A percentile compares a stretch with the other conserved stretches of the same genome.
Evolutionary conservation across 805 yeast genomes (phyloP).

Genomic region (Jamesozyma piceae): DNA sequence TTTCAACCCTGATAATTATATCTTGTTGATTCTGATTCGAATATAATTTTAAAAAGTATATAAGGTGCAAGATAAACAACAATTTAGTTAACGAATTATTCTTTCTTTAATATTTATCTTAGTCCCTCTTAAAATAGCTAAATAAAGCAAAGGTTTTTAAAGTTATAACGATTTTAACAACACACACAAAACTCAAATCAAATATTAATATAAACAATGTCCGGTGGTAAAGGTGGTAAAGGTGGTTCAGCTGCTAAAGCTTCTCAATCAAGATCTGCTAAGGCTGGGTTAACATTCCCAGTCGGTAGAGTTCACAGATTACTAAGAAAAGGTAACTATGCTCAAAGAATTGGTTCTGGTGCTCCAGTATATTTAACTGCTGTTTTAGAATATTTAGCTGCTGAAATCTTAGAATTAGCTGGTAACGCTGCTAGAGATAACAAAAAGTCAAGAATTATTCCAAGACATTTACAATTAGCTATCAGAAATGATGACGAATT

Average conservation of each 20-base stretch:
- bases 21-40: no score
- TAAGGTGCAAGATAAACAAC: neutral
- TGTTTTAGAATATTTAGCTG: constrained; percentile 92
- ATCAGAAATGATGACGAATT: constrained; percentile 98
- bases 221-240: constrained; percentile 72
- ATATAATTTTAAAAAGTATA: neutral
- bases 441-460: constrained; percentile 97
- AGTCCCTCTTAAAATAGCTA: neutral
- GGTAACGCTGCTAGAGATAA: constrained; percentile 99
- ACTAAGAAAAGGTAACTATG: constrained; percentile 93
- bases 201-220: constrained; percentile 42
- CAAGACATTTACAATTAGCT: constrained; percentile 97
- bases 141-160: neutral
- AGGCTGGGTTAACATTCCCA: constrained; percentile 98
- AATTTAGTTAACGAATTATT: neutral
- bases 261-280: constrained; percentile 95
- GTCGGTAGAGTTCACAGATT: constrained; percentile 98
- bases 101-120: neutral
- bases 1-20: no score
- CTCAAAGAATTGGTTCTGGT: constrained; percentile 98
- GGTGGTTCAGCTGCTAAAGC: constrained; percentile 93
- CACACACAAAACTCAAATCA: constrained; percentile 4
- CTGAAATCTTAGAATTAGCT: constrained; percentile 95
- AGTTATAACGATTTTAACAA: neutral
- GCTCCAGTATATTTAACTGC: constrained; percentile 98